phyloP scores from a whole-genome alignment of 139 green algal species.

The Astrephomene gubernaculifera region DNA sequence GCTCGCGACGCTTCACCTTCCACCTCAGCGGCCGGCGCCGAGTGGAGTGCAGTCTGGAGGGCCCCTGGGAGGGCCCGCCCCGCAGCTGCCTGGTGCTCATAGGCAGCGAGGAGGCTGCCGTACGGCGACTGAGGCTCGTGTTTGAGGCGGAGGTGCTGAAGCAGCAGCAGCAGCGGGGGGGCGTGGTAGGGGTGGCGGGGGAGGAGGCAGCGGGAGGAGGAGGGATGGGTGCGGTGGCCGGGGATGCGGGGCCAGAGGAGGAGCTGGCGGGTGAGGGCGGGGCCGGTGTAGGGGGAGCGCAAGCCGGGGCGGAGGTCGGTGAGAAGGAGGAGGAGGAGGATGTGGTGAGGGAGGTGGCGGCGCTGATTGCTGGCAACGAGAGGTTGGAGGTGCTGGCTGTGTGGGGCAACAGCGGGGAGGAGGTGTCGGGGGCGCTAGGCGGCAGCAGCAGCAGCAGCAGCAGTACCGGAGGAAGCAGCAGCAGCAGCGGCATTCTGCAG shows the following conservation, averaged over 20 bases:
- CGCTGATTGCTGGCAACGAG: slow-evolving; percentile 9
- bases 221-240: not conserved
- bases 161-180: too few species aligned
- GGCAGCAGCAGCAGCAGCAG: not conserved
- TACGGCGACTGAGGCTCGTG: slow-evolving; percentile 4
- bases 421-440: too few species aligned
- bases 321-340: too few species aligned
- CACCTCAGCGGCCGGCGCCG: slow-evolving; percentile 61
- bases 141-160: not conserved
- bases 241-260: not conserved
- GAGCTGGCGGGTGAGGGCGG: not conserved
- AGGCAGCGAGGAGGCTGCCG: slow-evolving; percentile 21
- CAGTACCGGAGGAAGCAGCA: not conserved
- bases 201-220: not conserved
- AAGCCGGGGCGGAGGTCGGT: not conserved
- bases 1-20: slow-evolving; percentile 43
- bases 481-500: slow-evolving; percentile 13
- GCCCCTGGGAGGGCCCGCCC: slow-evolving; percentile 45
- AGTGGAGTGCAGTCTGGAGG: slow-evolving; percentile 34
- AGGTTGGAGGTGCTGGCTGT: not conserved
- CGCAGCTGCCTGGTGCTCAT: slow-evolving; percentile 54
- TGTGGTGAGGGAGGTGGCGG: slow-evolving; percentile 7
- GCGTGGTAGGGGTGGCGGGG: not conserved
- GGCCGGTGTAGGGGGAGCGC: not conserved
- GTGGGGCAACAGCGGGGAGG: not conserved